phyloP scores from a whole-genome alignment of 768 basidiomycete genomes.

The Lactarius hengduanensis region DNA sequence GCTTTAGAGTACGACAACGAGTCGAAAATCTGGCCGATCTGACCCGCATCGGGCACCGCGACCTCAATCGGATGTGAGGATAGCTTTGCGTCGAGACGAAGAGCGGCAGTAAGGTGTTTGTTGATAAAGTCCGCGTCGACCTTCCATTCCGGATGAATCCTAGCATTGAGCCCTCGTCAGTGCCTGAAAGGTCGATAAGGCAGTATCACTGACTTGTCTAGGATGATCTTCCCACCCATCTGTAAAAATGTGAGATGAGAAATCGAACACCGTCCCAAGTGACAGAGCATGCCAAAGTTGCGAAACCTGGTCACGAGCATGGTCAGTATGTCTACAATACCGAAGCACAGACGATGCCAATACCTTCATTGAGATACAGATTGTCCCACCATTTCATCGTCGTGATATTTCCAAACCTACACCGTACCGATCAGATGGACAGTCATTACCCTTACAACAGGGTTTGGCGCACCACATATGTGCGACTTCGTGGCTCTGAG shows the following conservation, averaged over 20 bases:
- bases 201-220: conserved; percentile 6
- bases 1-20: conserved; percentile 84
- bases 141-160: conserved; percentile 84
- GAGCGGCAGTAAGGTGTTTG: conserved; percentile 68
- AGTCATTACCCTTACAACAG: not conserved
- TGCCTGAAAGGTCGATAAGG: not conserved
- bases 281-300: conserved; percentile 55
- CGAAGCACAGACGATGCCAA: conserved; percentile 38
- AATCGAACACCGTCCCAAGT: conserved; percentile 20
- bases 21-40: conserved; percentile 82
- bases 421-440: not conserved
- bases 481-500: conserved; percentile 84
- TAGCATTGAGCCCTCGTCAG: conserved; percentile 32
- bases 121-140: conserved; percentile 79
- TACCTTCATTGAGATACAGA: conserved; percentile 82
- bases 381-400: conserved; percentile 95
- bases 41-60: conserved; percentile 80
- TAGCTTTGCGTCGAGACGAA: conserved; percentile 77
- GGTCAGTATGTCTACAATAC: conserved; percentile 2
- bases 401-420: conserved; percentile 87
- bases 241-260: conserved; percentile 30
- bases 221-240: conserved; percentile 49
- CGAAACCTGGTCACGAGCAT: conserved; percentile 72
- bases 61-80: conserved; percentile 95
- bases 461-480: conserved; percentile 63